Evolutionary conservation across 2,329 filamentous ascomycete species (phyloP).

Genomic region (Hymenoscyphus albidus): DNA sequence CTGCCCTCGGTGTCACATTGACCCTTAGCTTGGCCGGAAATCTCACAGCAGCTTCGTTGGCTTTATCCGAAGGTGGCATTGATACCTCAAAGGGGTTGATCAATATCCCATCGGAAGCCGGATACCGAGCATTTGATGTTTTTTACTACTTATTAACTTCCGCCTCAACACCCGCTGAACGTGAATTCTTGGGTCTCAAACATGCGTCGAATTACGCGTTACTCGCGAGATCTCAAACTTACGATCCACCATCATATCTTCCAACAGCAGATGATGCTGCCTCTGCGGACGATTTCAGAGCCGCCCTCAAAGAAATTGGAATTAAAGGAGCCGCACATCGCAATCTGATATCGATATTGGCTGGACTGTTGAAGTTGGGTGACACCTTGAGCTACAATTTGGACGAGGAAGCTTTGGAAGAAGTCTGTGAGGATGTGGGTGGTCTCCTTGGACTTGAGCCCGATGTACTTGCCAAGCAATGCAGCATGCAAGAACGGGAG

Average conservation of each 20-base stretch:
- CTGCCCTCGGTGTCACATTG: slow-evolving; percentile 74
- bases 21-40: slow-evolving; percentile 78
- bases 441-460: slow-evolving; percentile 83
- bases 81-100: slow-evolving; percentile 78
- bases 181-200: slow-evolving; percentile 82
- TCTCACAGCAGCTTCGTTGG: slow-evolving; percentile 69
- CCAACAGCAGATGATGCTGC: slow-evolving; percentile 91
- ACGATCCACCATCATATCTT: slow-evolving; percentile 79
- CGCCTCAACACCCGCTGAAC: slow-evolving; percentile 82
- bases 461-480: slow-evolving; percentile 72
- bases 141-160: slow-evolving; percentile 96
- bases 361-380: slow-evolving; percentile 84
- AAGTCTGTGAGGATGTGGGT: slow-evolving; percentile 85
- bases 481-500: slow-evolving; percentile 78
- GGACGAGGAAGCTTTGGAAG: slow-evolving; percentile 79
- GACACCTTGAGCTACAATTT: slow-evolving; percentile 82
- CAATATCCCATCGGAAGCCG: slow-evolving; percentile 71
- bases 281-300: slow-evolving; percentile 86
- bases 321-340: slow-evolving; percentile 84
- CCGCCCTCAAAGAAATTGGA: slow-evolving; percentile 83
- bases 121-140: slow-evolving; percentile 91
- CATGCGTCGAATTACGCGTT: slow-evolving; percentile 72
- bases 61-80: slow-evolving; percentile 82
- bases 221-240: slow-evolving; percentile 79
- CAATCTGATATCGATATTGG: slow-evolving; percentile 79